These are phyloP conservation scores for Aspergillus caelatus DNA, from an alignment of 2,329 filamentous ascomycete genomes.

Conservation along the genomic window DNA sequence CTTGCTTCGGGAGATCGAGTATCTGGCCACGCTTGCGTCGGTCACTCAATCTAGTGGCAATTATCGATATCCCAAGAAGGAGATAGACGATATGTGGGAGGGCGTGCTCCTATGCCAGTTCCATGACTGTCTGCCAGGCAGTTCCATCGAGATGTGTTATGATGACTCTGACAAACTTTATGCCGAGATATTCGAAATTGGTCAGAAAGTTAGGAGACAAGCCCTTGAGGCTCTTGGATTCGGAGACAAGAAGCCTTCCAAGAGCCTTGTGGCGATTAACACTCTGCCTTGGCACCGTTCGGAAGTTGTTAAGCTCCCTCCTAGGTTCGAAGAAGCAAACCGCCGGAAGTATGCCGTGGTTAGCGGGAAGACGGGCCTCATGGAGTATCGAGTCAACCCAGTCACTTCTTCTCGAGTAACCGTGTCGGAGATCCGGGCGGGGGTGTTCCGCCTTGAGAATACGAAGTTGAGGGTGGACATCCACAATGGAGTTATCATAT, in stretches of 20 bases:
- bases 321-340: conserved; percentile 24
- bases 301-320: conserved; percentile 69
- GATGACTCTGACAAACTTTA: conserved; percentile 94
- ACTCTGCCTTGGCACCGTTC: conserved; percentile 83
- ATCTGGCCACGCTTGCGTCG: conserved; percentile 82
- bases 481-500: conserved; percentile 76
- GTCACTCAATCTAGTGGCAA: conserved; percentile 60
- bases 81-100: conserved; percentile 98
- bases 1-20: conserved; percentile 83
- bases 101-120: conserved; percentile 89
- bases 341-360: conserved; percentile 46
- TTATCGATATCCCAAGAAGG: conserved; percentile 90
- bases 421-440: conserved; percentile 56
- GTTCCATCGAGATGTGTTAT: conserved; percentile 96
- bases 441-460: conserved; percentile 79
- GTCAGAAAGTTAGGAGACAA: conserved; percentile 70
- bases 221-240: conserved; percentile 70
- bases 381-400: conserved; percentile 34
- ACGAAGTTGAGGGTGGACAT: conserved; percentile 74
- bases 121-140: conserved; percentile 94
- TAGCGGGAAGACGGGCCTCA: conserved; percentile 50
- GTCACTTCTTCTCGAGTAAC: conserved; percentile 39
- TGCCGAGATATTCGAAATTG: conserved; percentile 76
- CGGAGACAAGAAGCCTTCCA: conserved; percentile 45
- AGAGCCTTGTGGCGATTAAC: conserved; percentile 70